Evolutionary conservation across 805 yeast genomes (phyloP).

Genomic region (Schizosaccharomyces lindneri): DNA sequence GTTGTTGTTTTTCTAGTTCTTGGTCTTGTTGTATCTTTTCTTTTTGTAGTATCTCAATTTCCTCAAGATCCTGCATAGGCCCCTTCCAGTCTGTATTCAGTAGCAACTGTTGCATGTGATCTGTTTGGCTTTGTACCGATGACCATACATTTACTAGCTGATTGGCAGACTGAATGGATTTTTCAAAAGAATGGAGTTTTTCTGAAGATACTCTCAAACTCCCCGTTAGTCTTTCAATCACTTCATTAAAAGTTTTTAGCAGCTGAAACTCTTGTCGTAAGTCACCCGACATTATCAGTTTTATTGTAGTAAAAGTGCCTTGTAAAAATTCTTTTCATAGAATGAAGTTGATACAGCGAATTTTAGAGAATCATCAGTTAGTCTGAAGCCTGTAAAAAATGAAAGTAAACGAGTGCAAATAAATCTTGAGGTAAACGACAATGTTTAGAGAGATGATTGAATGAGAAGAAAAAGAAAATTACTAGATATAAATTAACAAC

Average conservation of each 20-base stretch:
- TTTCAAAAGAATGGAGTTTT: background rate
- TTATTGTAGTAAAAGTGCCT: background rate
- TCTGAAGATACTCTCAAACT: background rate
- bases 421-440: too few species aligned
- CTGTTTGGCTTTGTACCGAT: background rate
- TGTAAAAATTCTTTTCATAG: too few species aligned
- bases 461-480: too few species aligned
- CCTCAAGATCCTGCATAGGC: background rate
- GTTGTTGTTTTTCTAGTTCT: background rate
- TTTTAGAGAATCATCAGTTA: too few species aligned
- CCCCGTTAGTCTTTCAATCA: background rate
- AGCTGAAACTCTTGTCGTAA: background rate
- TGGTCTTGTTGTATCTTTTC: background rate
- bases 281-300: background rate
- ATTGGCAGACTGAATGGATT: background rate
- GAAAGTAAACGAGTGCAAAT: too few species aligned
- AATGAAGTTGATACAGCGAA: too few species aligned
- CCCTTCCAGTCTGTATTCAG: background rate
- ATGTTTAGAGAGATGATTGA: too few species aligned
- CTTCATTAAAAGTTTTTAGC: background rate
- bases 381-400: too few species aligned
- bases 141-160: background rate
- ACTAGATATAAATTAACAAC: too few species aligned
- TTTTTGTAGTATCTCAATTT: background rate
- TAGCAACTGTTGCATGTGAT: background rate